Evolutionary conservation across 192 early-diverging fungal genomes (phyloP).

Genomic region (Ambispora gerdemannii): DNA sequence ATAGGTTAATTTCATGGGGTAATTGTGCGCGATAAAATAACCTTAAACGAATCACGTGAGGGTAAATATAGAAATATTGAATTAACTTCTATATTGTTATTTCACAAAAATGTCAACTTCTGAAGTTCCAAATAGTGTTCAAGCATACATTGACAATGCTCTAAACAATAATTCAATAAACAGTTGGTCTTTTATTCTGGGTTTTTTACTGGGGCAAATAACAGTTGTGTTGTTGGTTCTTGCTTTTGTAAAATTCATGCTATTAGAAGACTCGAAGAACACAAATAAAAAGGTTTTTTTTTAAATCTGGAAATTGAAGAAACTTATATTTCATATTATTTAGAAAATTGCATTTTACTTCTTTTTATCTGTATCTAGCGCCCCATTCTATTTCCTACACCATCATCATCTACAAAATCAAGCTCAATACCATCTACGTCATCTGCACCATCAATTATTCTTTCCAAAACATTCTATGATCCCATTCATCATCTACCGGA

Average conservation of each 20-base stretch:
- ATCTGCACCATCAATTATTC: slow-evolving; percentile 51
- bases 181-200: slow-evolving; percentile 46
- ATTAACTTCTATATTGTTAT: too few relatives aligned
- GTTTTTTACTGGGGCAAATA: slow-evolving; percentile 49
- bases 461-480: slow-evolving; percentile 60
- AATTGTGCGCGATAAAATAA: too few relatives aligned
- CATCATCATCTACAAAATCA: slow-evolving; percentile 43
- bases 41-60: too few relatives aligned
- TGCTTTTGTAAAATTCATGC: slow-evolving; percentile 48
- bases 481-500: slow-evolving; percentile 57
- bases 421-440: slow-evolving; percentile 45
- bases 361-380: too few relatives aligned
- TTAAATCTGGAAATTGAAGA: background rate
- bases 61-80: too few relatives aligned
- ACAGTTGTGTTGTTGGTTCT: slow-evolving; percentile 49
- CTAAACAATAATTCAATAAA: background rate
- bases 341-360: background rate
- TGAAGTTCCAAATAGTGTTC: slow-evolving; percentile 10
- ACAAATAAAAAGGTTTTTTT: slow-evolving; percentile 33
- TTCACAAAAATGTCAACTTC: too few relatives aligned
- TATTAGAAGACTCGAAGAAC: slow-evolving; percentile 48
- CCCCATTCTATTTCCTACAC: slow-evolving; percentile 38
- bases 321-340: background rate
- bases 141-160: slow-evolving; percentile 15
- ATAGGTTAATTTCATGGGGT: too few relatives aligned